Conservation (phyloP, 2,329 filamentous ascomycete genomes). For the Cercospora canescens region DNA sequence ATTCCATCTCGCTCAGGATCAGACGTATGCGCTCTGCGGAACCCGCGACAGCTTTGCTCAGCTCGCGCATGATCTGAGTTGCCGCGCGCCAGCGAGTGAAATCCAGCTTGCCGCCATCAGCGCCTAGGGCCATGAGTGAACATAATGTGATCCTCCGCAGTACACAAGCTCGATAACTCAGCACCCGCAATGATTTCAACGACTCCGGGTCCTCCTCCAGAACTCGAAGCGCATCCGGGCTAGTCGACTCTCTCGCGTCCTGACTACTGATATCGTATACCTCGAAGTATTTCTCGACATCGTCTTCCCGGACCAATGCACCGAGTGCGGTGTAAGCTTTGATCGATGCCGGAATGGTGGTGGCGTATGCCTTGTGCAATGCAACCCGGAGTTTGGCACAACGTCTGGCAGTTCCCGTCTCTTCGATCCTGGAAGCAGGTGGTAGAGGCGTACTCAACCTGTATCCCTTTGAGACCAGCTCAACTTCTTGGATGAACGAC, state of each 20-base stretch:
- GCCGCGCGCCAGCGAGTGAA: constrained; percentile 76
- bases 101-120: constrained; percentile 74
- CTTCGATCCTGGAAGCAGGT: constrained; percentile 89
- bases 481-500: constrained; percentile 88
- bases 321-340: constrained; percentile 69
- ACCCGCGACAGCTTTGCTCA: constrained; percentile 62
- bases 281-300: constrained; percentile 90
- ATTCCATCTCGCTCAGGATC: constrained; percentile 76
- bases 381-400: constrained; percentile 77
- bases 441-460: constrained; percentile 85
- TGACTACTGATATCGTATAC: constrained; percentile 52
- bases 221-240: constrained; percentile 46
- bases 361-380: constrained; percentile 68
- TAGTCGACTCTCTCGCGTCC: constrained; percentile 55
- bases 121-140: constrained; percentile 83
- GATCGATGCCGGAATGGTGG: constrained; percentile 70
- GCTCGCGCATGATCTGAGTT: constrained; percentile 68
- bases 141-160: constrained; percentile 84
- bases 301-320: constrained; percentile 72
- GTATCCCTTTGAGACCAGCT: constrained; percentile 88
- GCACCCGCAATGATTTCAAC: constrained; percentile 71
- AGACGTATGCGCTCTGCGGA: constrained; percentile 66
- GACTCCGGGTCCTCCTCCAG: constrained; percentile 74
- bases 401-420: constrained; percentile 67
- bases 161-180: constrained; percentile 71